A percentile compares a stretch with the other conserved stretches of the same genome.
phyloP scores from a whole-genome alignment of 768 basidiomycete genomes.

The Amanita rubescens region DNA sequence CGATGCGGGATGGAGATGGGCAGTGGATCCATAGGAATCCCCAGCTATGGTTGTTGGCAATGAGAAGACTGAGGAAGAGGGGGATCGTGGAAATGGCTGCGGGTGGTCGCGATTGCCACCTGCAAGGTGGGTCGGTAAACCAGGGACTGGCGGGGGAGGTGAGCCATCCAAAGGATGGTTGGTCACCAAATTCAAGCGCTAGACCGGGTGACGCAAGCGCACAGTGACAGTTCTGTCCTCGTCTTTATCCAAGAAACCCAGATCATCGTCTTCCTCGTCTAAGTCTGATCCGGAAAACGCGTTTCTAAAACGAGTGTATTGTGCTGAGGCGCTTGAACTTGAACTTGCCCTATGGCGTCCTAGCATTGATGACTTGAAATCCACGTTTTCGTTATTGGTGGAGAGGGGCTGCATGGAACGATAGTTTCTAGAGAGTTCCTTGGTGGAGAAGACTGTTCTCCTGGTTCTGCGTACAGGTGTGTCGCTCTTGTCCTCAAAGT shows the following conservation, averaged over 20 bases:
- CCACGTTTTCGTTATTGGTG: too few species aligned
- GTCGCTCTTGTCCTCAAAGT: conserved; percentile 41
- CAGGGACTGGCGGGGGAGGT: conserved; percentile 16
- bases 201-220: conserved; percentile 26
- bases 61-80: conserved; percentile 54
- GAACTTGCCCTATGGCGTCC: too few species aligned
- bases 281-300: too few species aligned
- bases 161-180: too few species aligned
- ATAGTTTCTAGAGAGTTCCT: too few species aligned
- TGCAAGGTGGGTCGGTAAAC: too few species aligned
- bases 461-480: background rate
- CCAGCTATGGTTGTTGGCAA: conserved; percentile 47
- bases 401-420: too few species aligned
- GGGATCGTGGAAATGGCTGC: conserved; percentile 48
- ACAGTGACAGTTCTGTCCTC: conserved; percentile 72
- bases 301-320: too few species aligned
- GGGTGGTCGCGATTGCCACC: background rate
- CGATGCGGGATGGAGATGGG: conserved; percentile 27
- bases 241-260: conserved; percentile 24
- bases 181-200: conserved; percentile 6
- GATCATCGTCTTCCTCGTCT: conserved; percentile 10
- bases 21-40: conserved; percentile 28
- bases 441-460: too few species aligned
- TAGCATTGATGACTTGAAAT: too few species aligned
- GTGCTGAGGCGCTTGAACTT: too few species aligned